Conservation (phyloP, 2,329 filamentous ascomycete genomes). For the Hansfordia pulvinata region DNA sequence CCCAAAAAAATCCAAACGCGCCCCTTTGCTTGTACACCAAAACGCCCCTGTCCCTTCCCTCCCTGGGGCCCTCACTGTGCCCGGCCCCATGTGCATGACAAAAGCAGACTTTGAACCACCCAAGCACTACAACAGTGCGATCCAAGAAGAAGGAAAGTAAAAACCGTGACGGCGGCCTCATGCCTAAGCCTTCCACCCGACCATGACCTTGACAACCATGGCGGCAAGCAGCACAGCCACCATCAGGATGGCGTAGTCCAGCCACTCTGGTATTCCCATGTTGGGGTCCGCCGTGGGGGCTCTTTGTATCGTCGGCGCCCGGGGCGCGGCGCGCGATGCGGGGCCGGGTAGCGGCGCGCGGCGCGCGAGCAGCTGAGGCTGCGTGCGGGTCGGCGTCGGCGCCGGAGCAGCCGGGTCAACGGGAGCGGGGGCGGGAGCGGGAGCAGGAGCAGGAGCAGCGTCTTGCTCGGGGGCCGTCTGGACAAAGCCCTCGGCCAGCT, state of each 20-base stretch:
- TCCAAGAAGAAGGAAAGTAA: too few species aligned
- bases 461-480: conserved; percentile 25
- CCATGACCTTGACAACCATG: conserved; percentile 48
- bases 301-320: conserved; percentile 11
- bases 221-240: conserved; percentile 56
- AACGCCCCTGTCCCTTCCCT: too few species aligned
- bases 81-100: too few species aligned
- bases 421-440: conserved; percentile 5
- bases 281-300: conserved; percentile 16
- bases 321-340: too few species aligned
- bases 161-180: too few species aligned
- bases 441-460: conserved; percentile 6
- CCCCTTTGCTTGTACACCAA: too few species aligned
- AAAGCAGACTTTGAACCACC: background rate
- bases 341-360: too few species aligned
- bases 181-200: too few species aligned
- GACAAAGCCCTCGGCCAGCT: conserved; percentile 44
- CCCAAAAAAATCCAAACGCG: too few species aligned
- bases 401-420: conserved; percentile 8
- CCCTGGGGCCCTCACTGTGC: too few species aligned
- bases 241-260: conserved; percentile 69
- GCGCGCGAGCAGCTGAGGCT: too few species aligned
- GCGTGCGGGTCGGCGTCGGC: conserved; percentile 16
- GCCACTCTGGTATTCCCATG: conserved; percentile 53
- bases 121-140: too few species aligned